Base-by-base conservation (phyloP, 1,284 basidiomycete genomes). In the Blastosporella zonata region DNA sequence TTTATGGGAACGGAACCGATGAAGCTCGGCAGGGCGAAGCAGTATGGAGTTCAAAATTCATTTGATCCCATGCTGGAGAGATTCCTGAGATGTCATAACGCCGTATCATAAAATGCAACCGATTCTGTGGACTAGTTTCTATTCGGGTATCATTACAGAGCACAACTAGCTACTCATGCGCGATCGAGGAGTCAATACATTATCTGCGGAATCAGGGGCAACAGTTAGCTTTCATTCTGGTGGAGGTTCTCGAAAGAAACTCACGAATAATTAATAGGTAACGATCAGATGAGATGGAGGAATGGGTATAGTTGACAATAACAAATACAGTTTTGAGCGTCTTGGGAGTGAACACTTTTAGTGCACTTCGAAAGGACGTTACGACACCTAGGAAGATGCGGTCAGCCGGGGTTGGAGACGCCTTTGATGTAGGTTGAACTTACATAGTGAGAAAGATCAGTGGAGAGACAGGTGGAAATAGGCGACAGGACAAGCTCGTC, bases 31-130 rank as follows among this genome's bases (percentile, higher is more conserved):
- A 72, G 48, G 67, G 66, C 45, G 75, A 75, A 54, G 74, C 73
- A 3, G 54, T 74, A 54, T 74, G 73, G 72, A 76, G 73, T 58
- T 76, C 73, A 9, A 77, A 71, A 56, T 70, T 75, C 54, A 71
- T 77, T 46, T 74, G 58, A 67, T 21, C 21, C 15, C 17, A 13
- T 41, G 28, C n/a, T 27, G 29, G 31, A 38, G 38, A 21, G 40
- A 38, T 34, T n/a, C 8, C 6, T 36, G 36, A 6, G 15, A 35
- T 10, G 22, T n/a, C 10, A 40, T 39, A 34, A 17, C 33, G 33
- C n/a, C 20, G 41, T 41, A 49, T 41, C 39, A 35, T 21, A 47
- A 34, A 37, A 33, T 21, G 29, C 6, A 43, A 41, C 8, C 39
- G 23, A 22, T 36, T 36, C 23, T 22, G 21, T 31, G 18, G 33